Evolutionary conservation across 371 early-diverging fungal genomes (phyloP).

Genomic region (Mucor sp.): DNA sequence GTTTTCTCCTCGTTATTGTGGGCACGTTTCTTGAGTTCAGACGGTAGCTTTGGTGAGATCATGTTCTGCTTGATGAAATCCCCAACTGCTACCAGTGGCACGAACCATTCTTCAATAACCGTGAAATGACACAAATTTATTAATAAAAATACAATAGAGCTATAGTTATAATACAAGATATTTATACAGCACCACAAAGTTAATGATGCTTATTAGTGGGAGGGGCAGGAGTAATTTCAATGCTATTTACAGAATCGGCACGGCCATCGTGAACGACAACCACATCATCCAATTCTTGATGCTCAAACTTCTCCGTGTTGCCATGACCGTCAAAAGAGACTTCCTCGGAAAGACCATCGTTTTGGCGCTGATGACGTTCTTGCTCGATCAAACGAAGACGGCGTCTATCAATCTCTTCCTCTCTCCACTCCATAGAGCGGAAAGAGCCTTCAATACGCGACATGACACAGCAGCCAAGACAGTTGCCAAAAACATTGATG

Average conservation of each 20-base stretch:
- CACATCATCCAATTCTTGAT: constrained; percentile 1
- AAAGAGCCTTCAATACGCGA: constrained; percentile 76
- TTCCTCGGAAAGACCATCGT: constrained; percentile 11
- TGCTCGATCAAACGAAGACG: constrained; percentile 1
- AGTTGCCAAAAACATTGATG: constrained; percentile 74
- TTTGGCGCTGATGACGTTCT: background rate
- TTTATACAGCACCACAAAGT: background rate
- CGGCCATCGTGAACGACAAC: constrained; percentile 8
- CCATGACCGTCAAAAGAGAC: constrained; percentile 1
- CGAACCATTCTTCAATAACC: too few species aligned
- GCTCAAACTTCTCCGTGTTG: background rate
- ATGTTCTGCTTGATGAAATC: too few species aligned
- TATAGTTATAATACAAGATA: background rate
- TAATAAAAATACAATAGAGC: background rate
- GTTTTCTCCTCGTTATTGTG: too few species aligned
- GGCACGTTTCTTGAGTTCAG: too few species aligned
- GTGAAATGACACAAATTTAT: background rate
- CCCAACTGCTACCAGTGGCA: too few species aligned
- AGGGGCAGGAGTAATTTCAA: constrained; percentile 4
- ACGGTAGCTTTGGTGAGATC: too few species aligned
- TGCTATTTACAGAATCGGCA: constrained; percentile 2
- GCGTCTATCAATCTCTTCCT: constrained; percentile 39
- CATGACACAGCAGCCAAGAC: constrained; percentile 72
- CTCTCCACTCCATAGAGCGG: constrained; percentile 55
- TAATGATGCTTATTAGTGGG: background rate